Conservation (phyloP, 2,329 filamentous ascomycete species). For the Ampelomyces quisqualis region DNA sequence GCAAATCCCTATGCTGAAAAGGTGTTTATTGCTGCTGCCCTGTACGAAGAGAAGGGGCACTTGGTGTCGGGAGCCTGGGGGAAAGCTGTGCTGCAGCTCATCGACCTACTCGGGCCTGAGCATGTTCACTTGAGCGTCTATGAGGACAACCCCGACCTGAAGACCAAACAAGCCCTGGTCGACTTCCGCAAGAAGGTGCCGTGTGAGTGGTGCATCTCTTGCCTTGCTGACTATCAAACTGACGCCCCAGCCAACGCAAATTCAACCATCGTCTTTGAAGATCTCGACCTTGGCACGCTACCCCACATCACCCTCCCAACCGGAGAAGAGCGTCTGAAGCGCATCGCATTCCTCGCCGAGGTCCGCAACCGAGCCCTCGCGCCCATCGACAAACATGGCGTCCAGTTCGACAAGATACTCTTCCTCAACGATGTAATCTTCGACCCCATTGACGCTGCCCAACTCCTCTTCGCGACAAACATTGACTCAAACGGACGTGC, state of each 20-base stretch:
- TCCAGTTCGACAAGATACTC: constrained; percentile 62
- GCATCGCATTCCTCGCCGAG: constrained; percentile 72
- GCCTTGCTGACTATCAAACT: constrained; percentile 5
- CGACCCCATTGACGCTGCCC: constrained; percentile 58
- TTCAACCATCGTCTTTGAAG: constrained; percentile 58
- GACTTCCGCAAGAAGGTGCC: constrained; percentile 54
- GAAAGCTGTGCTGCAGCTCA: constrained; percentile 58
- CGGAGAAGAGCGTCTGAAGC: constrained; percentile 64
- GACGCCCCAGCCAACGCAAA: constrained; percentile 37
- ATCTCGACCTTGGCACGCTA: constrained; percentile 59
- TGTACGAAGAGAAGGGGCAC: constrained; percentile 64
- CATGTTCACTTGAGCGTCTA: constrained; percentile 74
- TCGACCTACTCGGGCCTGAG: constrained; percentile 65
- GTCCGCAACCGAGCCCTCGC: constrained; percentile 69
- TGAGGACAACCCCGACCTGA: constrained; percentile 66
- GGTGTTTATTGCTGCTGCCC: constrained; percentile 71
- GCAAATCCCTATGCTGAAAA: constrained; percentile 62
- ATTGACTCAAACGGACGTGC: constrained; percentile 53
- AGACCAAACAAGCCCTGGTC: constrained; percentile 57
- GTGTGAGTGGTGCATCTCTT: constrained; percentile 36
- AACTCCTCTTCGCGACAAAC: constrained; percentile 66
- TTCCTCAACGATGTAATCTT: constrained; percentile 69
- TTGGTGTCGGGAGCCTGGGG: constrained; percentile 67
- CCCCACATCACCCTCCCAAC: constrained; percentile 63
- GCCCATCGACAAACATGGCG: constrained; percentile 56